Evolutionary conservation across 2,329 filamentous ascomycete species (phyloP).

Genomic region (Diaporthe nobilis): DNA sequence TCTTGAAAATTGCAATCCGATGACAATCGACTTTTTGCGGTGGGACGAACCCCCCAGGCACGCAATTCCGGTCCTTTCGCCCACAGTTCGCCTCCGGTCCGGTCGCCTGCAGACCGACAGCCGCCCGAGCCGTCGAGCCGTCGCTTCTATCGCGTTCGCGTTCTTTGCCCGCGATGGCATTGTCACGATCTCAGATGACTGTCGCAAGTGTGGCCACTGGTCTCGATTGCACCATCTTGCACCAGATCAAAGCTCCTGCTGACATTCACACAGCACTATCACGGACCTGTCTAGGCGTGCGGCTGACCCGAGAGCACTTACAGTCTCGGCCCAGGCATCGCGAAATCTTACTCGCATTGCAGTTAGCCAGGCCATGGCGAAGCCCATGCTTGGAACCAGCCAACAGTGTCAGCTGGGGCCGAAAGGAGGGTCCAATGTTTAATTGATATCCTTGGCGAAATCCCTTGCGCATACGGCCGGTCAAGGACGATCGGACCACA

Average conservation of each 20-base stretch:
- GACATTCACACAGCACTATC: background rate
- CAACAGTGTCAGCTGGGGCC: background rate
- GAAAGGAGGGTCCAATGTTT: background rate
- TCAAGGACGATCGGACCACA: background rate
- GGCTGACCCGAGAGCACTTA: background rate
- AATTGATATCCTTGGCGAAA: background rate
- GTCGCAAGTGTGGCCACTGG: conserved; percentile 19
- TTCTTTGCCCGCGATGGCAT: background rate
- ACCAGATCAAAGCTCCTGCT: background rate
- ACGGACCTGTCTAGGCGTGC: background rate
- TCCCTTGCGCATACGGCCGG: background rate
- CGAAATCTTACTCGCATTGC: background rate
- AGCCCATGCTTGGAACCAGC: background rate
- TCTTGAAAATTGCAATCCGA: conserved; percentile 19
- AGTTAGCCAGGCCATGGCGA: background rate
- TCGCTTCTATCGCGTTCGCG: conserved; percentile 5
- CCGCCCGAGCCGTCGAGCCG: conserved; percentile 36
- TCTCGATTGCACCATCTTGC: conserved; percentile 18
- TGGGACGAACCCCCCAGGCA: conserved; percentile 32
- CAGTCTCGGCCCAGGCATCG: background rate
- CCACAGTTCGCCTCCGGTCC: conserved; percentile 23
- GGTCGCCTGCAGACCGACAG: conserved; percentile 32
- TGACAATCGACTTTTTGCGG: conserved; percentile 15
- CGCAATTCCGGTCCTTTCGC: conserved; percentile 34
- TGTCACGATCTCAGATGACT: background rate